phyloP scores from a whole-genome alignment of 768 basidiomycete genomes.

The Collybiopsis confluens region DNA sequence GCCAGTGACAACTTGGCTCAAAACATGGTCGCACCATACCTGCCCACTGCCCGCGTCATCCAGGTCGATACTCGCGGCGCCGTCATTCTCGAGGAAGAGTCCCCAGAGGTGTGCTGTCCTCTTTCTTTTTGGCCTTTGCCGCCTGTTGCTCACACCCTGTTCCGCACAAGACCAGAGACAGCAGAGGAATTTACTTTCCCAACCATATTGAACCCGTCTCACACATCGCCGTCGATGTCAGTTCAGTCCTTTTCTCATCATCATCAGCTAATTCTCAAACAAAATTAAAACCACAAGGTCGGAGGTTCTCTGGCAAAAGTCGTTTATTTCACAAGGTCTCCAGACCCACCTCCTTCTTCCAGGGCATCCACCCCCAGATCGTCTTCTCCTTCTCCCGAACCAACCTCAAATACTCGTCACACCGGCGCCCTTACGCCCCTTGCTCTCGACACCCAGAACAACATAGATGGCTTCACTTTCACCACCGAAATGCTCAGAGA shows the following conservation, averaged over 20 bases:
- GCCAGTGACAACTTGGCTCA: no score
- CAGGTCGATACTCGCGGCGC: constrained; percentile 95
- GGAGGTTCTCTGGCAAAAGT: constrained; percentile 97
- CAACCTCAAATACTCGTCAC: constrained; percentile 34
- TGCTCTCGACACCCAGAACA: constrained; percentile 52
- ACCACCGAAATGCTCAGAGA: constrained; percentile 49
- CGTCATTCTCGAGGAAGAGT: constrained; percentile 89
- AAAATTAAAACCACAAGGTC: no score
- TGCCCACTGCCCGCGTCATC: constrained; percentile 83
- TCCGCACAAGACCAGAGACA: constrained; percentile 80
- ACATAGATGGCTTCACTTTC: constrained; percentile 31
- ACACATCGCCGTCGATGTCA: constrained; percentile 97
- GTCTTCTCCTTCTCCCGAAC: constrained; percentile 35
- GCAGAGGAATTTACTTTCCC: constrained; percentile 94
- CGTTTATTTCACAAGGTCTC: constrained; percentile 95
- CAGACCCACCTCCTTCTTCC: constrained; percentile 77
- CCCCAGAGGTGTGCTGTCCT: constrained; percentile 64
- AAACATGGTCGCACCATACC: constrained; percentile 48
- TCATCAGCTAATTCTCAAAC: constrained; percentile 13
- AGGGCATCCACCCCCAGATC: constrained; percentile 49
- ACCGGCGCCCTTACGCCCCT: constrained; percentile 83
- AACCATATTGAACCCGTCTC: constrained; percentile 97
- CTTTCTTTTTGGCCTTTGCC: constrained; percentile 6
- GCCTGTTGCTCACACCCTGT: constrained; percentile 10
- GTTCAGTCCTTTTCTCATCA: constrained; percentile 5